Conservation (phyloP, 305 asterid species). For the Andrographis paniculata region DNA sequence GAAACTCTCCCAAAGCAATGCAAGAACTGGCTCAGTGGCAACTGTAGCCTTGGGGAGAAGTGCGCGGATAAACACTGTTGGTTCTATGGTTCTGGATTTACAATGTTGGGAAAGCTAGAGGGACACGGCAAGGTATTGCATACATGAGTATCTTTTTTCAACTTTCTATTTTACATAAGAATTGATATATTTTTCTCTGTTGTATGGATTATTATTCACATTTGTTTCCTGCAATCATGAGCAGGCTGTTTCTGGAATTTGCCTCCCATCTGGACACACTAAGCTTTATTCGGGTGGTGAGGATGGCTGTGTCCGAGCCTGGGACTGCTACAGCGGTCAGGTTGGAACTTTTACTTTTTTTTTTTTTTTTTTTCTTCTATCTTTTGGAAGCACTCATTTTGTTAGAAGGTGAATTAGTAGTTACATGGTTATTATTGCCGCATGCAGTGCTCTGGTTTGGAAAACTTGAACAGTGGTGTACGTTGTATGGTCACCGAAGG, state of each 20-base stretch:
- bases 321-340: slow-evolving; percentile 68
- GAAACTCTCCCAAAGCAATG: slow-evolving; percentile 28
- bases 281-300: slow-evolving; percentile 43
- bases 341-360: slow-evolving; percentile 18
- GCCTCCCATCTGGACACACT: slow-evolving; percentile 42
- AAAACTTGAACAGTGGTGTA: slow-evolving; percentile 22
- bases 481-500: slow-evolving; percentile 47
- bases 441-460: slow-evolving; percentile 28
- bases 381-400: background rate
- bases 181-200: background rate
- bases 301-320: slow-evolving; percentile 35
- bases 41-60: slow-evolving; percentile 37
- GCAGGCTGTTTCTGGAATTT: slow-evolving; percentile 55
- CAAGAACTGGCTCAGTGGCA: slow-evolving; percentile 26
- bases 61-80: slow-evolving; percentile 32
- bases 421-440: slow-evolving; percentile 2
- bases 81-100: slow-evolving; percentile 38
- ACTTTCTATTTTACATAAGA: no score
- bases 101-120: slow-evolving; percentile 35
- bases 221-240: background rate
- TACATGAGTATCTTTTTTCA: no score
- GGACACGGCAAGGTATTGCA: slow-evolving; percentile 45
- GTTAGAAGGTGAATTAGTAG: background rate
- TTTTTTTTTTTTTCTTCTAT: no score
- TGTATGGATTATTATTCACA: background rate